Base-by-base conservation (phyloP, 2,329 filamentous ascomycete genomes). In the Colletotrichum melonis region DNA sequence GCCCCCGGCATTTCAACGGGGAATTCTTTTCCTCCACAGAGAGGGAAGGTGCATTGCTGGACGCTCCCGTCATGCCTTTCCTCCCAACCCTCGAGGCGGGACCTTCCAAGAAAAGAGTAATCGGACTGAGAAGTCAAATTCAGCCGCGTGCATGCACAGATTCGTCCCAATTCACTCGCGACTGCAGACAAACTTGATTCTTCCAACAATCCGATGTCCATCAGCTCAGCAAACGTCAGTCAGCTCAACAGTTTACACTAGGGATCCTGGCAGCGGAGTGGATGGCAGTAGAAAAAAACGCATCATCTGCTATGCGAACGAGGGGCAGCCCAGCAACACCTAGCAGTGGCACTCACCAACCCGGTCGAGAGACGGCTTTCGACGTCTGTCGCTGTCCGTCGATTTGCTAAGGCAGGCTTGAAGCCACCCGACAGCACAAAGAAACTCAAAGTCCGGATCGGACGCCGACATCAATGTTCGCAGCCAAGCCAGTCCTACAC, bases 141-240 rank as follows among this genome's bases (percentile, higher is more conserved):
- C 67, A 52, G 67, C 67, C 49, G 52, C 59, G 30, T 16, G 24
- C 22, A 14, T 19, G 56, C 16, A 24, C 26, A 19, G 4, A 49
- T 62, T 16, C 30, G 16, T 42, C 12, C 55, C 16, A 46, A 42
- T 22, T 24, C n/a, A 7, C 46, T 14, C n/a, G 9, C 1, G 52
- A 16, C 8, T 26, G 16, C 62, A 55, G 49, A 55, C 8, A 55
- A 11, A 14, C 2, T 55, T 22, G 14, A 54, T 14, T n/a, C n/a
- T 5, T 16, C 46, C 46, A 24, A 49, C 16, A n/a, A 64, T 72
- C 69, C 69, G 59, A 72, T 69, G 54, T 72, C 26, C 35, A 26
- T 35, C 62, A 64, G 57, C 65, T 59, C 30, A 63, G 55, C 66
- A 14, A 64, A 64, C 38, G 16, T 49, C 14, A 56, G 46, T 49